A percentile compares a stretch with the other conserved stretches of the same genome.
These are phyloP conservation scores for Aphanoascus verrucosus DNA, from an alignment of 2,329 filamentous ascomycete species.

Conservation along the genomic window DNA sequence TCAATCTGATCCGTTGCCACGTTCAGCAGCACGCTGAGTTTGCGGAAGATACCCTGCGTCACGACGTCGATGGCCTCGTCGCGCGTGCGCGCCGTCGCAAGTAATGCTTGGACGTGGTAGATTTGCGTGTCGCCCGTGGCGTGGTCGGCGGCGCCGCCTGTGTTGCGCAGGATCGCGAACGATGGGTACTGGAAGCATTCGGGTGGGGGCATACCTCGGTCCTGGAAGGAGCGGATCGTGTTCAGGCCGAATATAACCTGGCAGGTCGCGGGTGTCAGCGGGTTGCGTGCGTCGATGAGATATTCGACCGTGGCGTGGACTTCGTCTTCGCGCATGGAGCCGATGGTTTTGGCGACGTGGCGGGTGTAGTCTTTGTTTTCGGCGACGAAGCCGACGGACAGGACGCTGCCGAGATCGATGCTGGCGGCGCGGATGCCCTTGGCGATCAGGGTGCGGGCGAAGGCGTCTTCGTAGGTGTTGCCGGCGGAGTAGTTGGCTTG, in stretches of 20 bases:
- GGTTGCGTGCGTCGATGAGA: constrained; percentile 16
- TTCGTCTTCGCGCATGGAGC: constrained; percentile 12
- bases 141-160: constrained; percentile 4
- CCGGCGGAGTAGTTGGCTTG: constrained; percentile 38
- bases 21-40: constrained; percentile 18
- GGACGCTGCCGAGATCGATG: constrained; percentile 27
- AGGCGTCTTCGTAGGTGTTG: constrained; percentile 31
- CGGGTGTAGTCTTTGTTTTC: constrained; percentile 11
- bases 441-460: constrained; percentile 23
- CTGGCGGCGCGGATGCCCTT: constrained; percentile 19
- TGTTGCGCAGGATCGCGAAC: constrained; percentile 15
- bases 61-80: constrained; percentile 17
- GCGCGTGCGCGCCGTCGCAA: constrained; percentile 11
- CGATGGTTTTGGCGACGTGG: constrained; percentile 9
- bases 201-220: constrained; percentile 16
- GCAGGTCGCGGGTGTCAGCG: constrained; percentile 12
- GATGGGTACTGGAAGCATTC: constrained; percentile 22
- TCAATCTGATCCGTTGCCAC: constrained; percentile 18
- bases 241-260: constrained; percentile 18
- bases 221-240: constrained; percentile 14
- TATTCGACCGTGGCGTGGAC: constrained; percentile 15
- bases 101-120: constrained; percentile 13
- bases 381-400: constrained; percentile 26
- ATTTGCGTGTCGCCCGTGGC: constrained; percentile 8
- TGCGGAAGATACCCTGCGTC: constrained; percentile 15